phyloP scores from a whole-genome alignment of 1,139 yeast species.

The Debaryomyces nepalensis region DNA sequence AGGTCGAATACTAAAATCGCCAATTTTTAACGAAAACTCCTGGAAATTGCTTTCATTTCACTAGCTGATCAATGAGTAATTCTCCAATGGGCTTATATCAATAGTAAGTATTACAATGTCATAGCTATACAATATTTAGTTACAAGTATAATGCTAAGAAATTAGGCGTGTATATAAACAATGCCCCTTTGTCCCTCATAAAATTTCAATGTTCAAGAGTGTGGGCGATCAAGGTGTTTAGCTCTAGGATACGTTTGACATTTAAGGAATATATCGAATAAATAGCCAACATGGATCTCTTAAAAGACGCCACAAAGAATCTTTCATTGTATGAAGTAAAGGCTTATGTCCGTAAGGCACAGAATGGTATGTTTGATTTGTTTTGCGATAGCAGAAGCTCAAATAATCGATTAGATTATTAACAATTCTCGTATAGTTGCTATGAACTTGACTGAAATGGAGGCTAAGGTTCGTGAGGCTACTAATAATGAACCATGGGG shows the following conservation, averaged over 20 bases:
- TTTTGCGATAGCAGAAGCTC: conserved; percentile 1
- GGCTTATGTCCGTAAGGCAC: conserved; percentile 97
- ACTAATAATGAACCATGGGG: conserved; percentile 99
- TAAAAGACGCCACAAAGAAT: conserved; percentile 78
- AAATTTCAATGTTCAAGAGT: conserved; percentile 4
- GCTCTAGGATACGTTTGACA: conserved; percentile 1
- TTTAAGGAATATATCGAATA: conserved; percentile 9
- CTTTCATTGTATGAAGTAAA: conserved; percentile 92
- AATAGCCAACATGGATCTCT: conserved; percentile 55
- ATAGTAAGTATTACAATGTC: no score
- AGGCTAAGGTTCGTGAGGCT: conserved; percentile 95
- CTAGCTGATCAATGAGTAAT: no score
- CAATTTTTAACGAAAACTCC: no score
- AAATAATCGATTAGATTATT: conserved; percentile 17
- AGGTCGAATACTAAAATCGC: no score
- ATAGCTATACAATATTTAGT: not conserved
- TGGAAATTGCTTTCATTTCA: no score
- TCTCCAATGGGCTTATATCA: no score
- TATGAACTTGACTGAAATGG: conserved; percentile 93
- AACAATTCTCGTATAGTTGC: conserved; percentile 51
- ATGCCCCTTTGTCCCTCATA: conserved; percentile 7
- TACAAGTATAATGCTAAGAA: not conserved
- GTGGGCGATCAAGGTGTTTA: conserved; percentile 3
- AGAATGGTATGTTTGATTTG: conserved; percentile 61
- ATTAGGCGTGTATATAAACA: conserved; percentile 2